Base-by-base conservation (phyloP, 495 filamentous ascomycete species). In the Trichoderma gamsii region DNA sequence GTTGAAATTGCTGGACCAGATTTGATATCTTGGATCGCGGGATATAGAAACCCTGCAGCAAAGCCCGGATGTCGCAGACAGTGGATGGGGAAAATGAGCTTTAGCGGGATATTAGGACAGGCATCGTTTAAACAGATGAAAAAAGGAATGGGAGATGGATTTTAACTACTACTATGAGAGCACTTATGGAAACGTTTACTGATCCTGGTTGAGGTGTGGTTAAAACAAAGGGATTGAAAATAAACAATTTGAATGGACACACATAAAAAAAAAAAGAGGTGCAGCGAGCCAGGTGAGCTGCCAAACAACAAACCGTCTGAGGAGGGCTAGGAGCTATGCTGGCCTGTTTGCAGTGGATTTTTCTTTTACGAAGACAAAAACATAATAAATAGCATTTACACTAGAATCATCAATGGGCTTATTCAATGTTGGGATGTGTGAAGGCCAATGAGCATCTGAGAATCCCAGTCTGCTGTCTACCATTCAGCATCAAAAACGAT, bases 111-210 rank as follows among this genome's bases (percentile, higher is more conserved):
- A 32, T 29, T 32, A 61, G 23, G 56, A 29, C 56, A 61, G 27
- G 56, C 56, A 61, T 61, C 56, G 56, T 61, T 61, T 61, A 61
- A 61, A 61, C 56, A 61, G 56, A 61, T 32, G 56, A 61, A 61
- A 61, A 61, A 61, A 32, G 25, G 56, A 32, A 61, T 29, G 56
- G 56, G 25, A 61, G 56, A 29, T 18, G 56, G 56, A 61, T 25
- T 61, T 27, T 16, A 35, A 61, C 56, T 61, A 32, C 56, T 27
- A 32, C 56, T 25, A 61, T 27, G 56, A 32, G 56, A 61, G 23
- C 56, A 18, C 56, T 32, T 21, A 29, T 29, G 56, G 56, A 61
- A 32, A 52, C 18, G 23, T 25, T 61, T 25, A 29, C 11, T 32
- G 56, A 25, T 61, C 21, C 56, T 32, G 25, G n/a, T 9, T 61